phyloP scores from a whole-genome alignment of 2,329 filamentous ascomycete genomes.

The Grosmannia clavigera region DNA sequence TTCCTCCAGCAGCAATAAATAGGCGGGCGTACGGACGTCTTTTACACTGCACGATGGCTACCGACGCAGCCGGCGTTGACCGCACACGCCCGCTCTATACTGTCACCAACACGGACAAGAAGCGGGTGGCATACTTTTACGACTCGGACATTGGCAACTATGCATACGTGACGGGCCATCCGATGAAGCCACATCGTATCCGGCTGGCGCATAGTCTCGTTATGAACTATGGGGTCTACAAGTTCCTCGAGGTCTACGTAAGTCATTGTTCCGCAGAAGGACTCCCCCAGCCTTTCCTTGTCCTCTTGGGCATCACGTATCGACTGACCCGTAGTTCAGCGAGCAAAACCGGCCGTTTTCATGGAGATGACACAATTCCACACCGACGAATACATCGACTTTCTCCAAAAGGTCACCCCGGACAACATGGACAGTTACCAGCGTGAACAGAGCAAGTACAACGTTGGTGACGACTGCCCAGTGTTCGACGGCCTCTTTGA shows the following conservation, averaged over 20 bases:
- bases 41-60: constrained; percentile 10
- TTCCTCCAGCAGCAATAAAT: background rate
- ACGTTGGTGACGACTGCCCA: constrained; percentile 91
- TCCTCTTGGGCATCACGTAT: background rate
- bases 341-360: constrained; percentile 73
- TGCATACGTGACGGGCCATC: constrained; percentile 90
- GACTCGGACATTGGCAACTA: constrained; percentile 98
- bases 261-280: constrained; percentile 26
- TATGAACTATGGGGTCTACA: constrained; percentile 89
- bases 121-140: constrained; percentile 96
- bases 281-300: constrained; percentile 23
- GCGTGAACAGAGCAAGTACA: constrained; percentile 86
- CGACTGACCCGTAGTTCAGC: constrained; percentile 31
- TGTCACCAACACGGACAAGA: constrained; percentile 35
- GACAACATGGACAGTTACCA: constrained; percentile 95
- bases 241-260: constrained; percentile 93
- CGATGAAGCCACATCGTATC: constrained; percentile 97
- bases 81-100: constrained; percentile 34
- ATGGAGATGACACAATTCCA: constrained; percentile 93
- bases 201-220: constrained; percentile 91
- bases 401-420: constrained; percentile 86
- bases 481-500: constrained; percentile 97
- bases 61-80: constrained; percentile 23
- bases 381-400: constrained; percentile 90
- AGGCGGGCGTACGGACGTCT: background rate